Evolutionary conservation across 2,329 filamentous ascomycete species (phyloP).

Genomic region (Aspergillus eucalypticola): DNA sequence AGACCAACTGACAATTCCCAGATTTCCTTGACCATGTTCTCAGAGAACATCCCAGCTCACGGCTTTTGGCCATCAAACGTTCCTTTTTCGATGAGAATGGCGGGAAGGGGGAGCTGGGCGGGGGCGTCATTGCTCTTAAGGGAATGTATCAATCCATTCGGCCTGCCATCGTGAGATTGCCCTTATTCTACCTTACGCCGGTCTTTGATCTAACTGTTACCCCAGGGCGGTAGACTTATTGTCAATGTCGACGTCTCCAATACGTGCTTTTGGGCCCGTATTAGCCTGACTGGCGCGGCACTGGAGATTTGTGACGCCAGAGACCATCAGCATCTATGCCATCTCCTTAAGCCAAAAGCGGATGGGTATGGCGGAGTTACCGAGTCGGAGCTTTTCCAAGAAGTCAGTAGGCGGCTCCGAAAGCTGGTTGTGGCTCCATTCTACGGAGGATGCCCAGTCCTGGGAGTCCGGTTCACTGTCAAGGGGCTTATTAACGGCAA

Average conservation of each 20-base stretch:
- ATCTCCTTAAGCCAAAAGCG: conserved; percentile 22
- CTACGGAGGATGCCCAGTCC: conserved; percentile 37
- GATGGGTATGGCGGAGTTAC: conserved; percentile 27
- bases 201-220: conserved; percentile 27
- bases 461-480: conserved; percentile 51
- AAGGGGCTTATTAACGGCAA: conserved; percentile 49
- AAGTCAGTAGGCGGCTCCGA: conserved; percentile 31
- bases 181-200: conserved; percentile 1
- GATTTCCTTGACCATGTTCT: conserved; percentile 87
- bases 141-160: conserved; percentile 86
- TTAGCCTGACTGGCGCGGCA: conserved; percentile 38
- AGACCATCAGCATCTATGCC: conserved; percentile 35
- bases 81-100: conserved; percentile 71
- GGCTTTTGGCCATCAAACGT: conserved; percentile 72
- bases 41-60: conserved; percentile 71
- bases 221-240: conserved; percentile 64
- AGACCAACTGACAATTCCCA: conserved; percentile 26
- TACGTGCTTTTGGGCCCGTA: conserved; percentile 75
- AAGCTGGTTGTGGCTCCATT: conserved; percentile 42
- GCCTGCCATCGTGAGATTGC: conserved; percentile 60
- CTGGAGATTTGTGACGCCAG: conserved; percentile 34
- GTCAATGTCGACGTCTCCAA: conserved; percentile 93
- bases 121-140: conserved; percentile 75
- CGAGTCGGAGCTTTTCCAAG: conserved; percentile 28
- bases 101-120: conserved; percentile 57